A percentile compares a stretch with the other conserved stretches of the same genome.
Evolutionary conservation across 2,329 filamentous ascomycete genomes (phyloP).

Genomic region (Berkeleyomyces basicola): DNA sequence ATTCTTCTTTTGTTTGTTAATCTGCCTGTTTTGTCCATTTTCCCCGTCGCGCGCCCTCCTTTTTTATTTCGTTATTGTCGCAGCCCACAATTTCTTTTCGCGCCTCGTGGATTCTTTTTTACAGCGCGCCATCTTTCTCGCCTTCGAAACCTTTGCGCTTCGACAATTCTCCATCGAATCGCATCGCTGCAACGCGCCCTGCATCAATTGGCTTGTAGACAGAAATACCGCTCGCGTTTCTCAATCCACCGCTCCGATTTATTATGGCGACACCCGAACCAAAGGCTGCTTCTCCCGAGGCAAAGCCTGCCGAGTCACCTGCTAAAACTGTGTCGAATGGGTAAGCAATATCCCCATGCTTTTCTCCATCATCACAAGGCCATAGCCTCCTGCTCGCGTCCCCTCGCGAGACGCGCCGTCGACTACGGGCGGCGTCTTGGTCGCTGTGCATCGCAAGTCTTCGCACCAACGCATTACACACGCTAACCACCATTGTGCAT

Average conservation of each 20-base stretch:
- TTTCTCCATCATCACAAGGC: conserved; percentile 7
- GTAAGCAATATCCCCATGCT: conserved; percentile 11
- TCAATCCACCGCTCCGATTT: not conserved
- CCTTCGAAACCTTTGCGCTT: not conserved
- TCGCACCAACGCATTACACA: not conserved
- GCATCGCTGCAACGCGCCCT: not conserved
- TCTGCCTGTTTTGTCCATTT: not conserved
- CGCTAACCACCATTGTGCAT: not conserved
- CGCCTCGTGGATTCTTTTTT: not conserved
- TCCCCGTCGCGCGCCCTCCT: not conserved
- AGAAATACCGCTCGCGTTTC: not conserved
- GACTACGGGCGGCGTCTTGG: no score
- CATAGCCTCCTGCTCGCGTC: not conserved
- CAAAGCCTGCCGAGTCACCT: conserved; percentile 5
- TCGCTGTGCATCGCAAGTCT: no score
- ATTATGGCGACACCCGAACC: conserved; percentile 12
- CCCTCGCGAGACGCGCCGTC: no score
- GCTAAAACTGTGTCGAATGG: conserved; percentile 9
- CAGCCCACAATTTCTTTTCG: conserved; percentile 1
- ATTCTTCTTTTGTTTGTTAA: conserved; percentile 2
- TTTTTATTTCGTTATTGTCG: not conserved
- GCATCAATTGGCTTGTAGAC: not conserved
- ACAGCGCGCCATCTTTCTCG: not conserved
- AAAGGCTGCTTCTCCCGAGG: not conserved
- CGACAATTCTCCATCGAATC: not conserved